Base-by-base conservation (phyloP, 192 early-diverging fungal species). In the Backusella circina region DNA sequence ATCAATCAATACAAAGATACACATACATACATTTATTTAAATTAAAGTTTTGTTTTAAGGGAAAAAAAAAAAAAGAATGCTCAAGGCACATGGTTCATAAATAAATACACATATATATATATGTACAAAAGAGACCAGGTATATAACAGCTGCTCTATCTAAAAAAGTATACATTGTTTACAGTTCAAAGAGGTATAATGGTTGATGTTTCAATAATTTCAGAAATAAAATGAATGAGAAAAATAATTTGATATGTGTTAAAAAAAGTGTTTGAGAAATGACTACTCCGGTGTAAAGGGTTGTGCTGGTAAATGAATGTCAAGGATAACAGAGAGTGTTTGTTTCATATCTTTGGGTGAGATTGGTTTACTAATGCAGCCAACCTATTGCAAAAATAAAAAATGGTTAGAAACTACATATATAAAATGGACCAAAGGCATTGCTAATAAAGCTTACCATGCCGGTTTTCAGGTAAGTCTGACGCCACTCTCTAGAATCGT, bases 351-450 rank as follows among this genome's bases (percentile, higher is more conserved):
- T 26, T 57, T 67, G 3, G 71, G 71, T 23, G 76, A 66, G 41
- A 88, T 84, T 5, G 84, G 84, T 82, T 88, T 88, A 73, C 86
- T 79, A 39, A 88, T 80, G 32, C 87, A 88, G 47, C 83, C 87
- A 68, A 77, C 68, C 79, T 80, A 65, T 26, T 70, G n/a, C 39
- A 57, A 41, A 21, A 31, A 36, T 18, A 70, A 18, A 39, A 37
- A 38, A n/a, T 36, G 21, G 21, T 44, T 2, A 47, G 1, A 68
- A 15, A 26, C 50, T 35, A 33, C 31, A 36, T n/a, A 28, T 54
- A 37, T 15, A 38, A 18, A 5, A 30, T 18, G 5, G n/a, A n/a
- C n/a, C 2, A 41, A 41, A 28, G n/a, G 13, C 26, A 4, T 18
- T 41, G 13, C 3, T 3, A 68, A 47, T 47, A 16, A 18, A 61